Percentiles rank a stretch among this genome's conserved stretches.
Evolutionary conservation across 768 basidiomycete genomes (phyloP).

Genomic region (Sporobolomyces phaffii): DNA sequence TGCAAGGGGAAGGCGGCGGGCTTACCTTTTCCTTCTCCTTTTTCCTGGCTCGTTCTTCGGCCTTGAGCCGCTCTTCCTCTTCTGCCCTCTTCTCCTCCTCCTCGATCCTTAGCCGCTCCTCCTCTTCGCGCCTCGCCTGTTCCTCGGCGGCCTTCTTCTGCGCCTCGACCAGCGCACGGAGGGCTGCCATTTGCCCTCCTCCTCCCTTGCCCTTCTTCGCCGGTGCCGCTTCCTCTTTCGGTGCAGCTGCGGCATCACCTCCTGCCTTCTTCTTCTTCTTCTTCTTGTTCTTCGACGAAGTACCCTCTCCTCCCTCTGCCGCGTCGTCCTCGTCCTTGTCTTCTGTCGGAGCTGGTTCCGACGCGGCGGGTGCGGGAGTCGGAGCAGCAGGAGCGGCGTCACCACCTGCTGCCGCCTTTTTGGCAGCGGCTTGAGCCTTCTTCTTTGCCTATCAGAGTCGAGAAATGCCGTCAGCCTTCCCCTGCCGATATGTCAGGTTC

Average conservation of each 20-base stretch:
- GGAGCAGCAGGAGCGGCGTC: constrained; percentile 30
- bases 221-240: constrained; percentile 42
- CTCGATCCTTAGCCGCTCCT: constrained; percentile 62
- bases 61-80: constrained; percentile 80
- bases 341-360: constrained; percentile 33
- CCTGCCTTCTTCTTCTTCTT: constrained; percentile 45
- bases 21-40: constrained; percentile 89
- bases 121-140: constrained; percentile 62
- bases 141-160: constrained; percentile 85
- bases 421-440: constrained; percentile 84
- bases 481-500: background rate
- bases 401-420: constrained; percentile 51
- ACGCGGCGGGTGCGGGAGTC: constrained; percentile 36
- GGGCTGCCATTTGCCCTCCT: constrained; percentile 61
- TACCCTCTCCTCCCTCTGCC: constrained; percentile 25
- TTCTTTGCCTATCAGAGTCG: constrained; percentile 66
- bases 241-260: constrained; percentile 43
- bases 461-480: background rate
- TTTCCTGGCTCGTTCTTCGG: constrained; percentile 83
- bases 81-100: constrained; percentile 75
- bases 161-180: constrained; percentile 83
- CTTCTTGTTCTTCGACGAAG: constrained; percentile 43
- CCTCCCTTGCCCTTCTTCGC: constrained; percentile 52
- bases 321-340: constrained; percentile 29
- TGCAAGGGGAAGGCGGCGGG: background rate